Conservation (phyloP, 2,329 filamentous ascomycete species). For the Hypoxylon sp. region DNA sequence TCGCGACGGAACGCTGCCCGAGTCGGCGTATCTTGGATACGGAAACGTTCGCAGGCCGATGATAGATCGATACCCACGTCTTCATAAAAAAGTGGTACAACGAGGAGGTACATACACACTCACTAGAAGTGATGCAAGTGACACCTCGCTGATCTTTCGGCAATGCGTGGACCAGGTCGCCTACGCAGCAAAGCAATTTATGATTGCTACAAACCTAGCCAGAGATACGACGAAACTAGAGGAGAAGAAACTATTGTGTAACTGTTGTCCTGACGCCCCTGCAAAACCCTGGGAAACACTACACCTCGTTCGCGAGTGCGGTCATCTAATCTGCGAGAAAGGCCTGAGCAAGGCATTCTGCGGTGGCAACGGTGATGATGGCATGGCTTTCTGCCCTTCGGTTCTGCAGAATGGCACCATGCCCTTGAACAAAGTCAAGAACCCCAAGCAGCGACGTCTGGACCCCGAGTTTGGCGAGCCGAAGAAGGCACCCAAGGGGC, state of each 20-base stretch:
- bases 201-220: constrained; percentile 25
- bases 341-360: constrained; percentile 29
- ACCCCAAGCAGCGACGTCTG: constrained; percentile 2
- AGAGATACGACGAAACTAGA: neutral
- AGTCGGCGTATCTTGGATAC: constrained; percentile 1
- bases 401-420: constrained; percentile 15
- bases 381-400: constrained; percentile 19
- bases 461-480: neutral
- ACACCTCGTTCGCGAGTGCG: constrained; percentile 41
- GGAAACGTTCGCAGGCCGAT: neutral
- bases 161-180: constrained; percentile 29
- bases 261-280: constrained; percentile 30
- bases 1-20: neutral
- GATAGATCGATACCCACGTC: constrained; percentile 1
- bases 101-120: constrained; percentile 37
- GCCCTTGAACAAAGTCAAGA: constrained; percentile 14
- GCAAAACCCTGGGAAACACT: constrained; percentile 4
- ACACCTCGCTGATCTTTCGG: constrained; percentile 31
- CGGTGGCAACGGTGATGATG: constrained; percentile 10
- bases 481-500: neutral
- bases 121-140: constrained; percentile 33
- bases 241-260: too few relatives aligned
- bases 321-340: constrained; percentile 41
- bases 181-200: constrained; percentile 24
- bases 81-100: neutral